Evolutionary conservation across 257 asterid species (phyloP).

Genomic region (Solanum piurae): DNA sequence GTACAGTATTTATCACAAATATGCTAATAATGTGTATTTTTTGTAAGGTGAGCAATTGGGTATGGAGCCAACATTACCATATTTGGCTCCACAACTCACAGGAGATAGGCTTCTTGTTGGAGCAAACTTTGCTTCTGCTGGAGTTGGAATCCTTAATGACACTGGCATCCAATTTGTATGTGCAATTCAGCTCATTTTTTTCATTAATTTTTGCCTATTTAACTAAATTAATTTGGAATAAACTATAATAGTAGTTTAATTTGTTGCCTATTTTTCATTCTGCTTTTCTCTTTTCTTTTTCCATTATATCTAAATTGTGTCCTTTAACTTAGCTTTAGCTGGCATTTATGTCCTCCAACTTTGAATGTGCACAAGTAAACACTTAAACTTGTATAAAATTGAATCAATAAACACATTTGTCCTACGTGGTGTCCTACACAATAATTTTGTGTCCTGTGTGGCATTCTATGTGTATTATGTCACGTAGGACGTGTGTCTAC

Average conservation of each 20-base stretch:
- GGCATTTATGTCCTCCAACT: too few relatives aligned
- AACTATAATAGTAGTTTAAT: neutral
- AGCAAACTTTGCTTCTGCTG: constrained; percentile 93
- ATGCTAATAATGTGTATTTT: neutral
- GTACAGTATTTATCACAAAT: neutral
- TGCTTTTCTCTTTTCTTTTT: neutral
- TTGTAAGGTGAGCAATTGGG: constrained; percentile 56
- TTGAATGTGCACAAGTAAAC: too few relatives aligned
- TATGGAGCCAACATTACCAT: constrained; percentile 48
- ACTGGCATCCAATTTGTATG: constrained; percentile 90
- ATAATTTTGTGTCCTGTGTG: neutral
- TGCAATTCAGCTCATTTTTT: neutral
- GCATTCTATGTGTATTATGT: too few relatives aligned
- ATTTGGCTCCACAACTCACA: constrained; percentile 45
- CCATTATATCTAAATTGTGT: neutral
- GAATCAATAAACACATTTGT: too few relatives aligned
- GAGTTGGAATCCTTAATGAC: constrained; percentile 86
- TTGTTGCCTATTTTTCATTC: neutral
- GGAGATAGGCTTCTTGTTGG: constrained; percentile 65
- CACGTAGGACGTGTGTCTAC: too few relatives aligned
- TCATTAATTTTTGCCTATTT: neutral
- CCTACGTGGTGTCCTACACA: neutral
- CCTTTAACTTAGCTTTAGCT: too few relatives aligned
- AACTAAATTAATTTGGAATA: neutral
- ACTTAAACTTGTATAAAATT: too few relatives aligned